Percentiles rank a stretch among this genome's conserved stretches.
phyloP scores from a whole-genome alignment of 2,329 filamentous ascomycete genomes.

The Hypoxylon sp. region DNA sequence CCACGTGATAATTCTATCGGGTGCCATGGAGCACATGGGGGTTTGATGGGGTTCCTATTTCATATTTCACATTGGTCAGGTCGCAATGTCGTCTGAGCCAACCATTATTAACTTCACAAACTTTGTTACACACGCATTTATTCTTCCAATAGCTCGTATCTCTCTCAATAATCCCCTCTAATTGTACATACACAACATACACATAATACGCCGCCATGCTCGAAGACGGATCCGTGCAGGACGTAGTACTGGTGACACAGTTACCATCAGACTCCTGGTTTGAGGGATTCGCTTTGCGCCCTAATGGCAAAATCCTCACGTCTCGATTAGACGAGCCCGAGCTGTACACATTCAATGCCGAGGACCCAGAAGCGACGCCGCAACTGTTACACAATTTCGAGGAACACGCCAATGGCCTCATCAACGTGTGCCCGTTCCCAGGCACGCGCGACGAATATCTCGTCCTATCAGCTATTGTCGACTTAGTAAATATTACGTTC shows the following conservation, averaged over 20 bases:
- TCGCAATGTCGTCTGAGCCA: constrained; percentile 32
- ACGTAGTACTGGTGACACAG: constrained; percentile 52
- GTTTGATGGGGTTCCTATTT: constrained; percentile 24
- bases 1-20: constrained; percentile 29
- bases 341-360: constrained; percentile 49
- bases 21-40: constrained; percentile 1
- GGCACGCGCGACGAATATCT: constrained; percentile 49
- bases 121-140: constrained; percentile 11
- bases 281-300: constrained; percentile 50
- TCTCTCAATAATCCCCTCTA: background rate
- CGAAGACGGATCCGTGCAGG: constrained; percentile 44
- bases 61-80: constrained; percentile 38
- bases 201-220: constrained; percentile 40
- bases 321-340: constrained; percentile 51
- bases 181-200: constrained; percentile 1
- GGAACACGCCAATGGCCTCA: constrained; percentile 46
- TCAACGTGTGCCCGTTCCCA: constrained; percentile 48
- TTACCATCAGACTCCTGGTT: constrained; percentile 52
- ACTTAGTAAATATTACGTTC: constrained; percentile 51
- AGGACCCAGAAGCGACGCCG: constrained; percentile 47
- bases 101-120: constrained; percentile 31
- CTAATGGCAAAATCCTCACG: constrained; percentile 51
- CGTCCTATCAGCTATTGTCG: constrained; percentile 46
- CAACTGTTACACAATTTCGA: constrained; percentile 48
- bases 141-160: constrained; percentile 5